Percentiles rank a stretch among this genome's conserved stretches.
These are phyloP conservation scores for Tilletia setariae DNA, from an alignment of 1,284 basidiomycete species.

Conservation along the genomic window DNA sequence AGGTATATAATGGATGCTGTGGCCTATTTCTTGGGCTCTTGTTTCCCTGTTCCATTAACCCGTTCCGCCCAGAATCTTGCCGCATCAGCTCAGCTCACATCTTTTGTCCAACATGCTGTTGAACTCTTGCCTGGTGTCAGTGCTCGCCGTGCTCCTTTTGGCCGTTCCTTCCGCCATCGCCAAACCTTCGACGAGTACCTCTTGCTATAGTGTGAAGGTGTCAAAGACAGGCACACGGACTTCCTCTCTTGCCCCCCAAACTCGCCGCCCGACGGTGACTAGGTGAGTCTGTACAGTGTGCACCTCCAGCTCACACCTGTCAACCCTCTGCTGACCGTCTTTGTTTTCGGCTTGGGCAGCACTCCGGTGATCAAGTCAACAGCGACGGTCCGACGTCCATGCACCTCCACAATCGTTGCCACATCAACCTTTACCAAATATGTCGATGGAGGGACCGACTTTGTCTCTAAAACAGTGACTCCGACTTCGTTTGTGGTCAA, in stretches of 20 bases:
- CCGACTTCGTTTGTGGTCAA: not conserved
- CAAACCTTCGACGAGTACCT: conserved; percentile 3
- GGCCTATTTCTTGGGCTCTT: too few relatives aligned
- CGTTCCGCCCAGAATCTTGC: too few relatives aligned
- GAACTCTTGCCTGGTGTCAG: too few relatives aligned
- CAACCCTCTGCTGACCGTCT: not conserved
- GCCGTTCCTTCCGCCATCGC: too few relatives aligned
- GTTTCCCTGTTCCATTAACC: too few relatives aligned
- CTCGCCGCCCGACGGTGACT: not conserved
- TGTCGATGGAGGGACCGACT: not conserved
- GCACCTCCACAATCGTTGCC: not conserved
- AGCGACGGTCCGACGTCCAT: not conserved
- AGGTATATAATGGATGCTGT: too few relatives aligned
- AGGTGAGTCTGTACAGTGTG: not conserved
- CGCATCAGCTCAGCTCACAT: too few relatives aligned
- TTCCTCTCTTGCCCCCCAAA: not conserved
- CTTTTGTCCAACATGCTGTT: too few relatives aligned
- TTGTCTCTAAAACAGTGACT: not conserved
- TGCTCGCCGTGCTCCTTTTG: too few relatives aligned
- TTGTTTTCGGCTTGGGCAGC: too few relatives aligned
- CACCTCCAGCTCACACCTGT: too few relatives aligned
- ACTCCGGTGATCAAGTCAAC: not conserved
- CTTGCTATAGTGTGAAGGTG: not conserved
- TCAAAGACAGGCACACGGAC: not conserved
- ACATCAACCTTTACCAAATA: not conserved